phyloP scores from a whole-genome alignment of 495 filamentous ascomycete genomes.

The Xeromyces bisporus region DNA sequence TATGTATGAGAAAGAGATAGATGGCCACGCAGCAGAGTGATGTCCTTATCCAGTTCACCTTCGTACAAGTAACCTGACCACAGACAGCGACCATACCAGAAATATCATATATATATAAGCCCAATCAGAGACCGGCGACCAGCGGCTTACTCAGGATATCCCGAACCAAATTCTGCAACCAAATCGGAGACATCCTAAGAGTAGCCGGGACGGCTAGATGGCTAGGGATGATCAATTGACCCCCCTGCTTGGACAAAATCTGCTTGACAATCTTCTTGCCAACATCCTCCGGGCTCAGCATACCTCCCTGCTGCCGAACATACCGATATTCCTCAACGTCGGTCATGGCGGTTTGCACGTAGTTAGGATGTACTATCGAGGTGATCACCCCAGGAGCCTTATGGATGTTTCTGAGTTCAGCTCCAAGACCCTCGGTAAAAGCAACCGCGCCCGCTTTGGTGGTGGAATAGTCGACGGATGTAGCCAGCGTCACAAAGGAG shows the following conservation, averaged over 20 bases:
- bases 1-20: background rate
- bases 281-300: background rate
- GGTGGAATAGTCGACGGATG: conserved; percentile 23
- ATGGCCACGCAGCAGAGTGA: background rate
- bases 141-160: conserved; percentile 6
- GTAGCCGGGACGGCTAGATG: no score
- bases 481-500: conserved; percentile 20
- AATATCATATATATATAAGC: no score
- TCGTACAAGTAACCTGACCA: background rate
- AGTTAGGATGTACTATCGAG: background rate
- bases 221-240: background rate
- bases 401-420: no score
- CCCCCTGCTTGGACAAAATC: background rate
- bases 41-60: background rate
- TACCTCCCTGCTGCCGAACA: background rate
- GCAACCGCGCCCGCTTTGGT: conserved; percentile 30
- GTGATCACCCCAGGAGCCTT: background rate
- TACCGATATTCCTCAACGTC: background rate
- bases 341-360: background rate
- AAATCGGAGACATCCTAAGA: background rate
- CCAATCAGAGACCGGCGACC: no score
- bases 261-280: background rate
- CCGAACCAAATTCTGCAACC: background rate
- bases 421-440: conserved; percentile 33
- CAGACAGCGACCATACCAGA: background rate